Percentiles rank a stretch among this genome's conserved stretches.
These are phyloP conservation scores for Cymbidium sinense DNA, from an alignment of 106 monocot species.

Conservation along the genomic window DNA sequence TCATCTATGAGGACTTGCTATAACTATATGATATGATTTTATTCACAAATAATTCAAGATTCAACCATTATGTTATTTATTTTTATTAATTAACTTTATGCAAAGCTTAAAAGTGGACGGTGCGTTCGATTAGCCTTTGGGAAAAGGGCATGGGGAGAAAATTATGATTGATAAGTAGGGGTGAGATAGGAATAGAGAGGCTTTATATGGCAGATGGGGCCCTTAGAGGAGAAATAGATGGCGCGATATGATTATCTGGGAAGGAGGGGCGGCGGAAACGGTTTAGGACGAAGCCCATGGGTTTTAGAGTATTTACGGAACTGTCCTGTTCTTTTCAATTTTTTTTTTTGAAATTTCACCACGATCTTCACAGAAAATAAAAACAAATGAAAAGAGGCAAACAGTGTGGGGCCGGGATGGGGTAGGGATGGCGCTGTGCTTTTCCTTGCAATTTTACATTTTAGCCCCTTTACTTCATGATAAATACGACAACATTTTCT, in stretches of 20 bases:
- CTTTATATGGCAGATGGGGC: neutral
- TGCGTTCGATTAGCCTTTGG: neutral
- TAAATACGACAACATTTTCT: no score
- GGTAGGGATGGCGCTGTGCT: neutral
- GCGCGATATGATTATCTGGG: neutral
- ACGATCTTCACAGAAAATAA: neutral
- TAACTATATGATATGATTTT: no score
- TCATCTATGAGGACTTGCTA: no score
- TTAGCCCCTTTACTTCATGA: neutral
- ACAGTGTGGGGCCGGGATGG: neutral
- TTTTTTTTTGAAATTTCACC: neutral
- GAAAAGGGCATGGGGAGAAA: neutral
- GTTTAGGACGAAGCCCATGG: neutral
- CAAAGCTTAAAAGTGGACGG: no score
- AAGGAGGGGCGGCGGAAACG: neutral
- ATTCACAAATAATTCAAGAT: no score
- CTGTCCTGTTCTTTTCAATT: neutral
- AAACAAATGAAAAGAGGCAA: neutral
- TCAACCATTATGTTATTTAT: no score
- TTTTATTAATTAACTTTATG: no score
- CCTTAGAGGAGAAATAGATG: neutral
- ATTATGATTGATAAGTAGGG: conserved; percentile 2
- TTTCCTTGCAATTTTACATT: neutral
- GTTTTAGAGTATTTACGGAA: conserved; percentile 1
- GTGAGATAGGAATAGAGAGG: neutral